These are phyloP conservation scores for Fonsecaea monophora DNA, from an alignment of 2,329 filamentous ascomycete species.

Conservation along the genomic window DNA sequence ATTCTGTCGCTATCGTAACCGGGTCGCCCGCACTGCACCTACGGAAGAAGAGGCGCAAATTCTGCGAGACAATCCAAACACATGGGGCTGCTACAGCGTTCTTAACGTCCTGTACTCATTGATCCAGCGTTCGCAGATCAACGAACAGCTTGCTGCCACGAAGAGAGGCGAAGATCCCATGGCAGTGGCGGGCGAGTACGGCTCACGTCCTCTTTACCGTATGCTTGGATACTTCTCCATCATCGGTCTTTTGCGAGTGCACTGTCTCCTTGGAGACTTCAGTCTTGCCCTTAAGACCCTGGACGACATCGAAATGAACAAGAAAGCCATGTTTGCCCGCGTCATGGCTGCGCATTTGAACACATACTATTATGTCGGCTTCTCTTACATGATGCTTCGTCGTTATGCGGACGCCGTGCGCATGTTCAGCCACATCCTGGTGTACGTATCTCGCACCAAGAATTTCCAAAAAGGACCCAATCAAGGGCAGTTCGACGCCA, in stretches of 20 bases:
- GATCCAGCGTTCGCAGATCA: slow-evolving; percentile 97
- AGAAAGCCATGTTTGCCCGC: slow-evolving; percentile 99
- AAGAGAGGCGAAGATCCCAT: slow-evolving; percentile 91
- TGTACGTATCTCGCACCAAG: slow-evolving; percentile 98
- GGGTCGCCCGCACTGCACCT: slow-evolving; percentile 78
- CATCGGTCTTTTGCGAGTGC: slow-evolving; percentile 92
- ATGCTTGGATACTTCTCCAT: slow-evolving; percentile 99
- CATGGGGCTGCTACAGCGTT: slow-evolving; percentile 99
- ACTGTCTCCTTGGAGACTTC: slow-evolving; percentile 96
- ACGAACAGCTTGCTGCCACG: slow-evolving; percentile 92
- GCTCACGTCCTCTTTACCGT: slow-evolving; percentile 89
- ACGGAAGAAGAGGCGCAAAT: slow-evolving; percentile 93
- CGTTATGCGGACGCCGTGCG: slow-evolving; percentile 98
- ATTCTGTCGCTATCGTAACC: slow-evolving; percentile 95
- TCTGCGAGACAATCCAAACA: slow-evolving; percentile 95
- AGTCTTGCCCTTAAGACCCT: slow-evolving; percentile 97
- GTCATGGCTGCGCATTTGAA: slow-evolving; percentile 99
- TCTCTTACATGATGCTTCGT: slow-evolving; percentile 99
- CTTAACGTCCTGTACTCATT: slow-evolving; percentile 99
- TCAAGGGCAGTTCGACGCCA: slow-evolving; percentile 82
- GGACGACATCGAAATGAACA: slow-evolving; percentile 99
- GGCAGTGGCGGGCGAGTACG: slow-evolving; percentile 91
- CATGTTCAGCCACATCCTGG: slow-evolving; percentile 99
- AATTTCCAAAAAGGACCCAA: slow-evolving; percentile 97
- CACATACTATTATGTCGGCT: slow-evolving; percentile 99